Conservation (phyloP, 306 rosid species). For the Malus fusca region DNA sequence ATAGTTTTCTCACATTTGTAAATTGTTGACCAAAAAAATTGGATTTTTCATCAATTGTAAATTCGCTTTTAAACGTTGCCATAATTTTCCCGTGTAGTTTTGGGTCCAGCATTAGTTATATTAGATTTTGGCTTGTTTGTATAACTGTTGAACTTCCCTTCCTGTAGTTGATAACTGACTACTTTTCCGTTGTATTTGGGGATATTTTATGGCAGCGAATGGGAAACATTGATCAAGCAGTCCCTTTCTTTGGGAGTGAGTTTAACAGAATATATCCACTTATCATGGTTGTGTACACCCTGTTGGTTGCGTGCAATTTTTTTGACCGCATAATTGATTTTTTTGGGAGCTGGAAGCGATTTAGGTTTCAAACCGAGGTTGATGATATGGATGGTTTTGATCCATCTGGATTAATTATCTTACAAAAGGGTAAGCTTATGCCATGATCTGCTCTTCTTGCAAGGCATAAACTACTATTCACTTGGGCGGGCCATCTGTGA, state of each 20-base stretch:
- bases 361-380: constrained; percentile 68
- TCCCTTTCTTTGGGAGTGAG: constrained; percentile 78
- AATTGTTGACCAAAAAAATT: background rate
- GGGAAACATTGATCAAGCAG: constrained; percentile 81
- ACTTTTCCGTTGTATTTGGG: constrained; percentile 23
- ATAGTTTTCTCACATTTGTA: background rate
- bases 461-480: background rate
- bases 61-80: background rate
- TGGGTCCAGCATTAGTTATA: background rate
- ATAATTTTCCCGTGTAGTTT: background rate
- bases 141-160: constrained; percentile 5
- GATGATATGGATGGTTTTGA: constrained; percentile 92
- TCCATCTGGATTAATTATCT: constrained; percentile 85
- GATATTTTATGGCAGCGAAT: constrained; percentile 63
- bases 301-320: constrained; percentile 88
- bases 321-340: constrained; percentile 68
- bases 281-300: constrained; percentile 91
- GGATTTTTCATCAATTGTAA: background rate
- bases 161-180: constrained; percentile 2
- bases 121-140: background rate
- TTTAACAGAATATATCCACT: constrained; percentile 92
- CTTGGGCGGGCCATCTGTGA: background rate
- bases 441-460: constrained; percentile 13
- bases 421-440: constrained; percentile 64
- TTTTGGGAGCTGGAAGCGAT: constrained; percentile 89